Conservation (phyloP, 768 basidiomycete genomes). For the Suillus brevipes region DNA sequence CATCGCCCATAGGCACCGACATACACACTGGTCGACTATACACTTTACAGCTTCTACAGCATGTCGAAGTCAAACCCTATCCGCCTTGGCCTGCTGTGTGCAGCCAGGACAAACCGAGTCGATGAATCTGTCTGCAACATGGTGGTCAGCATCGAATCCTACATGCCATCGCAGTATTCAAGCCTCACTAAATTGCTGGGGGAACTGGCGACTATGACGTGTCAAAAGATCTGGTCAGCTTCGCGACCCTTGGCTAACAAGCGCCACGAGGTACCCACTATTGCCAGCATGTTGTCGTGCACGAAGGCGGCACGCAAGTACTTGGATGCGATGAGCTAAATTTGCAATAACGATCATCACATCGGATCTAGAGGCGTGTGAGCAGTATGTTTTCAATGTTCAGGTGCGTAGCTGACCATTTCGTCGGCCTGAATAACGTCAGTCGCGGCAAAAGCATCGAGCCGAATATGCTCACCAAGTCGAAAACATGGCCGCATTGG, state of each 20-base stretch:
- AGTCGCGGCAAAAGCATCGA: constrained; percentile 10
- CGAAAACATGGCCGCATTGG: constrained; percentile 53
- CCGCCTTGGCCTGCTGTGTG: constrained; percentile 8
- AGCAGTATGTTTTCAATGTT: constrained; percentile 15
- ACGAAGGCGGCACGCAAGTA: constrained; percentile 56
- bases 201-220: constrained; percentile 60
- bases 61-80: constrained; percentile 7
- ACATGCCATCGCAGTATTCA: constrained; percentile 11
- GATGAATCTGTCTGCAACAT: constrained; percentile 36
- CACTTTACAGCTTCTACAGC: constrained; percentile 9
- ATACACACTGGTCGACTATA: background rate
- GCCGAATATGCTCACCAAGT: constrained; percentile 43
- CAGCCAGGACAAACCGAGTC: constrained; percentile 37
- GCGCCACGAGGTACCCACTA: constrained; percentile 51
- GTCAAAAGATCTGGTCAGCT: constrained; percentile 24
- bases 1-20: background rate
- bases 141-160: constrained; percentile 18
- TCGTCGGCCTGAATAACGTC: constrained; percentile 51
- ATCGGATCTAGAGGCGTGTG: constrained; percentile 52
- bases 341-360: constrained; percentile 65
- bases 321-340: constrained; percentile 66
- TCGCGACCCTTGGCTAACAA: constrained; percentile 12
- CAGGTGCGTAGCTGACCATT: constrained; percentile 42
- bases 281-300: constrained; percentile 70
- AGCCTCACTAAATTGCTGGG: constrained; percentile 64